Base-by-base conservation (phyloP, 148 eudicot species). In the Pouteria glomerata region DNA sequence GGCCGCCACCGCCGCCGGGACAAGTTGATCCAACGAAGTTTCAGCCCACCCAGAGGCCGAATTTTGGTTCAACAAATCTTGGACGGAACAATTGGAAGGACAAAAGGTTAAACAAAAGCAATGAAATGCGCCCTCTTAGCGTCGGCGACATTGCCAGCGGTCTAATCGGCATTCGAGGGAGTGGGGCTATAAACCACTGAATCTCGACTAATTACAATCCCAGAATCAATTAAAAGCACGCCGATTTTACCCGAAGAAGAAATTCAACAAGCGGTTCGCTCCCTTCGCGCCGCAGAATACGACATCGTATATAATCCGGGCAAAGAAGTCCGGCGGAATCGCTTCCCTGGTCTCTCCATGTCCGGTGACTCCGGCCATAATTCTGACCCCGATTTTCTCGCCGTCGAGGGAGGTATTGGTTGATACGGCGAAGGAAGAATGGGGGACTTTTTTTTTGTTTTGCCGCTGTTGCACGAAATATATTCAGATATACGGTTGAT, bases 361-460 rank as follows among this genome's bases (percentile, higher is more conserved):
- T 68, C 77, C 81, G 44, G 77, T 78, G 62, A 78, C 81, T 0
- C 81, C 81, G 26, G 81, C 81, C 26, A 57, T 73, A 3, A 58
- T 78, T 4, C 80, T 76, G 29, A 72, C 80, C 18, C 80, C 80
- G 37, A 60, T 33, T 1, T 77, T 77, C 30, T 77, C 80, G 12
- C 76, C 80, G 0, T 57, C 80, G 8, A 66, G 80, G n/a, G 80
- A 77, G 80, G 67, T 65, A 8, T 39, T 77, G 24, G 76, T 73
- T 1, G 80, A 77, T n/a, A 72, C 57, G 67, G 80, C 80, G n/a
- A 78, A 68, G 53, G 81, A 78, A 24, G 81, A 78, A 64, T 78
- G 81, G 81, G 81, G 81, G n/a, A n/a, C n/a, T n/a, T n/a, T n/a
- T n/a, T n/a, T n/a, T n/a, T n/a, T n/a, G n/a, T n/a, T n/a, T n/a